These are phyloP conservation scores for Arthrobotrys sphaeroides DNA, from an alignment of 2,329 filamentous ascomycete species.

Conservation along the genomic window DNA sequence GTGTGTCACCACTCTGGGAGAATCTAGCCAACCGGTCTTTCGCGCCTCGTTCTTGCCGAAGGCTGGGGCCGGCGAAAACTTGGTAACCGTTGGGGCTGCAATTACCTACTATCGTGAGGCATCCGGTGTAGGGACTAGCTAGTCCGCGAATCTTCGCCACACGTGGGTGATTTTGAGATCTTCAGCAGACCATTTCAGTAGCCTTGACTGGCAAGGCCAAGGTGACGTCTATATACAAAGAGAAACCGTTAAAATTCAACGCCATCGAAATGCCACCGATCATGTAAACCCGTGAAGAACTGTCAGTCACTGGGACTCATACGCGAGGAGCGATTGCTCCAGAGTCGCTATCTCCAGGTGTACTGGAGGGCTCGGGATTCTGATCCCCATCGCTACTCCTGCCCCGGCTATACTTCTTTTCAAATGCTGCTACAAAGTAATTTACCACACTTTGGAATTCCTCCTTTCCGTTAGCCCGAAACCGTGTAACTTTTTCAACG, in stretches of 20 bases:
- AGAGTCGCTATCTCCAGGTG: neutral
- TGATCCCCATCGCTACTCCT: neutral
- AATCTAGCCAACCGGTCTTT: conserved; percentile 74
- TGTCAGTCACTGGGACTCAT: neutral
- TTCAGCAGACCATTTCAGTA: neutral
- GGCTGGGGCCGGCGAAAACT: conserved; percentile 27
- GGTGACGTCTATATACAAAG: neutral
- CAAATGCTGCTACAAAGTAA: conserved; percentile 35
- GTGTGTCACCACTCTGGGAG: conserved; percentile 92
- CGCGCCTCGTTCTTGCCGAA: conserved; percentile 11
- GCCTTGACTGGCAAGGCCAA: neutral
- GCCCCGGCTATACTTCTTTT: conserved; percentile 59
- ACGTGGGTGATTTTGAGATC: neutral
- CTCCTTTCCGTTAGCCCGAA: conserved; percentile 72
- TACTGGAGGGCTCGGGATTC: neutral
- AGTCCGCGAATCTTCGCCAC: neutral
- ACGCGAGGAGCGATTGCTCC: neutral
- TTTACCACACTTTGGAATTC: conserved; percentile 74
- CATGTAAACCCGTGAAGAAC: neutral
- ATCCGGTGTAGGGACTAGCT: conserved; percentile 31
- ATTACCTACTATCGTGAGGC: conserved; percentile 50
- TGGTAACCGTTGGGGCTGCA: conserved; percentile 31
- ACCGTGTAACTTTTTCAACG: conserved; percentile 82
- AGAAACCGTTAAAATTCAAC: neutral
- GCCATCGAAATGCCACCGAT: conserved; percentile 5